Evolutionary conservation across 2,329 filamentous ascomycete species (phyloP).

Genomic region (Fusarium sp.): DNA sequence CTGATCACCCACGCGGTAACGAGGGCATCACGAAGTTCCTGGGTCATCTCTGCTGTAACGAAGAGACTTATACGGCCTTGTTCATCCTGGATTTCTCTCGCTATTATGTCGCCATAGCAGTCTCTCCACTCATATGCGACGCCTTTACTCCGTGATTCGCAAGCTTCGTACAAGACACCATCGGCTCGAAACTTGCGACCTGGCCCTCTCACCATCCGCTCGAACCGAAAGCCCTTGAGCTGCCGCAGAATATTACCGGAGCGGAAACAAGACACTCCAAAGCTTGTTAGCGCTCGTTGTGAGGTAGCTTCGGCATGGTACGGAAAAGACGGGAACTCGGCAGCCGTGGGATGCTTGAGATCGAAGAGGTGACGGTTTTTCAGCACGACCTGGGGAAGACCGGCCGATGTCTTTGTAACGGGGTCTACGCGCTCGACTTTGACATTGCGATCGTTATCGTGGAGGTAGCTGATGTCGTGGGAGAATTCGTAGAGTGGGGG

Average conservation of each 20-base stretch:
- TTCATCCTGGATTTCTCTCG: conserved; percentile 44
- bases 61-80: conserved; percentile 43
- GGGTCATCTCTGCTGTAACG: conserved; percentile 44
- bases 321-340: conserved; percentile 43
- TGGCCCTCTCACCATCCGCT: conserved; percentile 40
- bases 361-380: conserved; percentile 48
- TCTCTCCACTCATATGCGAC: conserved; percentile 49
- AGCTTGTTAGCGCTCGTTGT: conserved; percentile 41
- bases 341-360: conserved; percentile 45
- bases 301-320: conserved; percentile 47
- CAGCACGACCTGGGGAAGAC: conserved; percentile 39
- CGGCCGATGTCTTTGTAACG: conserved; percentile 34
- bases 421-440: conserved; percentile 46
- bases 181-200: conserved; percentile 37
- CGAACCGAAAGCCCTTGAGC: conserved; percentile 42
- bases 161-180: conserved; percentile 44
- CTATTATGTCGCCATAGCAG: conserved; percentile 40
- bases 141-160: conserved; percentile 34
- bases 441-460: conserved; percentile 45
- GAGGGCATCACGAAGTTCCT: conserved; percentile 46
- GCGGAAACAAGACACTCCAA: conserved; percentile 44
- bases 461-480: conserved; percentile 46
- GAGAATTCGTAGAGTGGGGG: conserved; percentile 50
- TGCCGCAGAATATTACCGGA: conserved; percentile 33
- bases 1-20: conserved; percentile 49